Percentiles rank a stretch among this genome's conserved stretches.
Conservation (phyloP, 2,329 filamentous ascomycete species). For the Furcasterigmium furcatum region DNA sequence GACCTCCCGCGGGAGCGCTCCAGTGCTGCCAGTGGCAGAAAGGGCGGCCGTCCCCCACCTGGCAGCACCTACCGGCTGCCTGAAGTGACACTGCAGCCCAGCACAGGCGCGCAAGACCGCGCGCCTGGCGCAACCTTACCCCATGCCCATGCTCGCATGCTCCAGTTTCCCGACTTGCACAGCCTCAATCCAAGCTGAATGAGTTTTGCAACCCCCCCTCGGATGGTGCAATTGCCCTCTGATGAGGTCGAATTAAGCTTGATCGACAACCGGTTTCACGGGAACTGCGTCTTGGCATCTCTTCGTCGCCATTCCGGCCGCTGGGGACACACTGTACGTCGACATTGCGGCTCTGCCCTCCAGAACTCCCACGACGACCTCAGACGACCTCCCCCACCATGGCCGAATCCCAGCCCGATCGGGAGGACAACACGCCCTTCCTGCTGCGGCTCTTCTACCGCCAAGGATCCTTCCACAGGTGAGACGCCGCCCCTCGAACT, state of each 20-base stretch:
- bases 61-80: too few relatives aligned
- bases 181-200: conserved; percentile 1
- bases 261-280: background rate
- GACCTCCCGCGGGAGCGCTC: too few relatives aligned
- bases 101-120: background rate
- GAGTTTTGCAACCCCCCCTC: conserved; percentile 1
- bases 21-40: too few relatives aligned
- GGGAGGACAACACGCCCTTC: conserved; percentile 74
- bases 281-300: background rate
- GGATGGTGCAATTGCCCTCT: background rate
- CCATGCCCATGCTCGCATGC: background rate
- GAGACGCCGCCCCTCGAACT: conserved; percentile 17
- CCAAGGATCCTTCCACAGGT: conserved; percentile 69
- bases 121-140: background rate
- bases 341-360: conserved; percentile 5
- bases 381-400: background rate
- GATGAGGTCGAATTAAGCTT: background rate
- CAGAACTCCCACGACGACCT: conserved; percentile 23
- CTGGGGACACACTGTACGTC: background rate
- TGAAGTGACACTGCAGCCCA: background rate
- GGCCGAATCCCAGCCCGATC: conserved; percentile 38
- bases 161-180: conserved; percentile 1
- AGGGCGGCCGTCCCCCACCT: too few relatives aligned
- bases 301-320: background rate
- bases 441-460: conserved; percentile 84